These are phyloP conservation scores for Hemileccinum impolitum DNA, from an alignment of 768 basidiomycete species.

Conservation along the genomic window DNA sequence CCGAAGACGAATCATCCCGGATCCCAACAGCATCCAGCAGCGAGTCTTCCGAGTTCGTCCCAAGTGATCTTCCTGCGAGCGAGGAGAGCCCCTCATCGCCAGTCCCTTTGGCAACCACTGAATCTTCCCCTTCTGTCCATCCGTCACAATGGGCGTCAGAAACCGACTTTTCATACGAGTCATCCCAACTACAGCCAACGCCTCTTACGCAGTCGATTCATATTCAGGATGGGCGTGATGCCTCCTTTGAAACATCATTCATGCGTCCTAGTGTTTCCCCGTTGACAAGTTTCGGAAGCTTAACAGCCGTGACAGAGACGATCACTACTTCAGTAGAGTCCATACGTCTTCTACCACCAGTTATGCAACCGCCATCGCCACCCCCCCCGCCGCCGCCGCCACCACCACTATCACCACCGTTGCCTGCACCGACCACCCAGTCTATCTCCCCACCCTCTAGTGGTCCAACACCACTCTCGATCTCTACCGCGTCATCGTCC, in stretches of 20 bases:
- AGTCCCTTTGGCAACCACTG: conserved; percentile 31
- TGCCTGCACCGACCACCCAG: conserved; percentile 20
- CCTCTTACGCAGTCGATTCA: conserved; percentile 52
- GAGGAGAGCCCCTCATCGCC: conserved; percentile 32
- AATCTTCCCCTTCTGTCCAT: conserved; percentile 40
- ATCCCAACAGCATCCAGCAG: conserved; percentile 40
- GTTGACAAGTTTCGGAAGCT: conserved; percentile 28
- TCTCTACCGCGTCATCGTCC: conserved; percentile 28
- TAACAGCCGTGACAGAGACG: conserved; percentile 35
- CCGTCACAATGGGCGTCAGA: conserved; percentile 57
- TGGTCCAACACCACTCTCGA: conserved; percentile 27
- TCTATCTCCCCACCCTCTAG: conserved; percentile 33
- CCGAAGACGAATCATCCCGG: conserved; percentile 29
- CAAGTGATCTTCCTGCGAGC: conserved; percentile 27
- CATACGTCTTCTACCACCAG: conserved; percentile 1
- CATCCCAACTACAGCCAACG: conserved; percentile 69
- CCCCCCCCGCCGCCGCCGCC: not conserved
- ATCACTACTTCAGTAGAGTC: conserved; percentile 25
- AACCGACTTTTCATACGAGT: conserved; percentile 71
- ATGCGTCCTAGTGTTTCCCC: conserved; percentile 56
- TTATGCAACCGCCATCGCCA: not conserved
- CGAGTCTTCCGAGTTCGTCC: conserved; percentile 36
- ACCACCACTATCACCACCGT: not conserved
- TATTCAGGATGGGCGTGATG: conserved; percentile 59
- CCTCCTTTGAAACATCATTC: conserved; percentile 72